Conservation (phyloP, 2,329 filamentous ascomycete genomes). For the Sporothrix protearum region DNA sequence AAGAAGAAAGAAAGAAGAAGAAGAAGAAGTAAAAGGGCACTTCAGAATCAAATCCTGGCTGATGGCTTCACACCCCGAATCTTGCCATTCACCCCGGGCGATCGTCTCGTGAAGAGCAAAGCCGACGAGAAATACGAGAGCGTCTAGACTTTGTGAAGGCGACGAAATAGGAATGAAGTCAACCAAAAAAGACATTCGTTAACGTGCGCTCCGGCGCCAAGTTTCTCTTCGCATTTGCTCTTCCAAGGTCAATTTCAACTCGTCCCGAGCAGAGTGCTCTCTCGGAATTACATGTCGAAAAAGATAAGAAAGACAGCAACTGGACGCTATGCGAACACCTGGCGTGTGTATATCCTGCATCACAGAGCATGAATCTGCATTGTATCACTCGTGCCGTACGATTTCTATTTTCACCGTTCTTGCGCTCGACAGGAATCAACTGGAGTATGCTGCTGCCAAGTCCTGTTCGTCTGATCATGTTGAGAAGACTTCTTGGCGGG, state of each 20-base stretch:
- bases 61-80: conserved; percentile 20
- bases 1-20: not conserved
- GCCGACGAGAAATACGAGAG: not conserved
- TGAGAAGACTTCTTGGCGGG: not conserved
- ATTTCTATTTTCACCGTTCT: not conserved
- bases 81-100: conserved; percentile 3
- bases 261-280: not conserved
- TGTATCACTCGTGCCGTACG: not conserved
- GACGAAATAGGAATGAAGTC: not conserved
- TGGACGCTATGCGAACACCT: not conserved
- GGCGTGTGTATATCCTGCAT: not conserved
- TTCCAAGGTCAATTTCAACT: not conserved
- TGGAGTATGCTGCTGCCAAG: not conserved
- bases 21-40: not conserved
- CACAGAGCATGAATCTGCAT: not conserved
- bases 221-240: too few species aligned
- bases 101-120: not conserved
- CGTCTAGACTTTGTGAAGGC: not conserved
- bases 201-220: too few species aligned
- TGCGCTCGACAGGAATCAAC: too few species aligned
- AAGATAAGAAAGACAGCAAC: not conserved
- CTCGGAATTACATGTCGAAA: not conserved
- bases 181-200: not conserved
- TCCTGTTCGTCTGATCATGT: not conserved
- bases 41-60: conserved; percentile 18